Percentiles rank a stretch among this genome's conserved stretches.
Evolutionary conservation across 176 grass and related monocot genomes (phyloP).

Genomic region (Areca catechu): DNA sequence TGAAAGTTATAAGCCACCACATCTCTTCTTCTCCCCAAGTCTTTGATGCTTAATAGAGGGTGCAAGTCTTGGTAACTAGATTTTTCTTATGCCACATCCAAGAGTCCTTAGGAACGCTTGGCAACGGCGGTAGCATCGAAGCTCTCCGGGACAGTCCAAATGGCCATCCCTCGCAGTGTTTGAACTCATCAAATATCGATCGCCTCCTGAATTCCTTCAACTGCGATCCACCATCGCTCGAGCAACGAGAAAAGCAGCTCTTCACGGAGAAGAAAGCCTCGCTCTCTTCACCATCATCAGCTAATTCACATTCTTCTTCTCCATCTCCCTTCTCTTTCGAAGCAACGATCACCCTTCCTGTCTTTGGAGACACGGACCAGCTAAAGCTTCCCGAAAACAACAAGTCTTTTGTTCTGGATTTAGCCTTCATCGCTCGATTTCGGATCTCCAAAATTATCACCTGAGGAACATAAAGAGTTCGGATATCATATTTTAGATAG

Average conservation of each 20-base stretch:
- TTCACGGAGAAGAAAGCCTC: constrained; percentile 87
- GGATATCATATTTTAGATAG: too few species aligned
- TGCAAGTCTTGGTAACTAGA: not conserved
- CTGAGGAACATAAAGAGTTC: constrained; percentile 7
- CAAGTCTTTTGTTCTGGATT: constrained; percentile 26
- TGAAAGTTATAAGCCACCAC: too few species aligned
- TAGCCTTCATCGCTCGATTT: constrained; percentile 50
- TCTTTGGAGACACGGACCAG: constrained; percentile 35
- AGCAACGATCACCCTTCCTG: constrained; percentile 7
- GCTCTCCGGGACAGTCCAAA: constrained; percentile 72
- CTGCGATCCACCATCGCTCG: constrained; percentile 40
- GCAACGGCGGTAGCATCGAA: constrained; percentile 57
- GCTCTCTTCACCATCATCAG: constrained; percentile 40
- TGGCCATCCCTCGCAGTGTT: constrained; percentile 80
- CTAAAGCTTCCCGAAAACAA: constrained; percentile 23
- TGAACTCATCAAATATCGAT: constrained; percentile 41
- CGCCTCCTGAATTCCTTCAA: constrained; percentile 17
- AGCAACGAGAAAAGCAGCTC: constrained; percentile 76
- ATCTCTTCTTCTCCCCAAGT: not conserved
- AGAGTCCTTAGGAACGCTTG: constrained; percentile 58
- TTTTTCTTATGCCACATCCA: constrained; percentile 79
- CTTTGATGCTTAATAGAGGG: not conserved
- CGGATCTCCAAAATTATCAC: constrained; percentile 69
- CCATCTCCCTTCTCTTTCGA: constrained; percentile 5
- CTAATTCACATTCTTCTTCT: not conserved